Percentiles rank a stretch among this genome's conserved stretches.
These are phyloP conservation scores for Casuarina cunninghamiana DNA, from an alignment of 306 rosid species.

Conservation along the genomic window DNA sequence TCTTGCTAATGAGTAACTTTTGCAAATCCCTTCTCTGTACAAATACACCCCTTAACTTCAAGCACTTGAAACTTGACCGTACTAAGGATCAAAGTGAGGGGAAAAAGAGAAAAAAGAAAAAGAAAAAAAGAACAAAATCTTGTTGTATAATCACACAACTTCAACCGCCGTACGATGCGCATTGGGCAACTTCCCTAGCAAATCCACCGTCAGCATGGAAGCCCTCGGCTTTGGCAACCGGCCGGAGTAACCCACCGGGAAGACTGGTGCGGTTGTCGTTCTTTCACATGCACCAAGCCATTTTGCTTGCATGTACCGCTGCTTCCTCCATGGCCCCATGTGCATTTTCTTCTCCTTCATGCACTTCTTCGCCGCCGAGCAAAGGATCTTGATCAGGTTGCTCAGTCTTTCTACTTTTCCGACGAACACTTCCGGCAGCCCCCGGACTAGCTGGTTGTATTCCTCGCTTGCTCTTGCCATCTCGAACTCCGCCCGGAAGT, in stretches of 20 bases:
- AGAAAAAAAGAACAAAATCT: neutral
- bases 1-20: no score
- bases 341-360: slow-evolving; percentile 88
- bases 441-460: slow-evolving; percentile 50
- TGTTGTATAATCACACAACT: slow-evolving; percentile 43
- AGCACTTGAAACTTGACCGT: no score
- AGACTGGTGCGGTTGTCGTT: slow-evolving; percentile 36
- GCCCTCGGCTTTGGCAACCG: slow-evolving; percentile 47
- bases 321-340: slow-evolving; percentile 94
- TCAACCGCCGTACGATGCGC: slow-evolving; percentile 42
- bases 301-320: slow-evolving; percentile 78
- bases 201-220: slow-evolving; percentile 75
- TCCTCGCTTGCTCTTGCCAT: slow-evolving; percentile 62
- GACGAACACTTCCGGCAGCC: slow-evolving; percentile 73
- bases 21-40: no score
- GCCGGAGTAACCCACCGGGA: slow-evolving; percentile 31
- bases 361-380: slow-evolving; percentile 74
- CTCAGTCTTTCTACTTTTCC: slow-evolving; percentile 73
- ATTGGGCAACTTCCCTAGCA: slow-evolving; percentile 57
- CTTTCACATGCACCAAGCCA: slow-evolving; percentile 78
- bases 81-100: no score
- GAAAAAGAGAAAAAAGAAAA: no score
- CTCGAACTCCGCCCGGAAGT: slow-evolving; percentile 73
- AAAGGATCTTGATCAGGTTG: slow-evolving; percentile 53
- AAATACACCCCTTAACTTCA: no score